Conservation (phyloP, 768 basidiomycete genomes). For the Trametes gibbosa region DNA sequence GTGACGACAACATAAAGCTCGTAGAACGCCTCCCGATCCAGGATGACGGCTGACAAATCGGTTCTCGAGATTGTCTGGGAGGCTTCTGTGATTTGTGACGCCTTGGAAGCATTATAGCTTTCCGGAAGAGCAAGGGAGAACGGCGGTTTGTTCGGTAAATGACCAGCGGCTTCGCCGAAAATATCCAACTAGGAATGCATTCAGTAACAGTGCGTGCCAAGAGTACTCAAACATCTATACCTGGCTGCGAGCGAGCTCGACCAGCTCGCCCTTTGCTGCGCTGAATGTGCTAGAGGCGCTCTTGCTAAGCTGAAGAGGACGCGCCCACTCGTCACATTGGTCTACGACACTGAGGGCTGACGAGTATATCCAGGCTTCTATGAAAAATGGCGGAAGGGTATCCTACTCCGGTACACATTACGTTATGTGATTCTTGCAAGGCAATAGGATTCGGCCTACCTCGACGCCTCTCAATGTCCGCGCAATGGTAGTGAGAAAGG, state of each 20-base stretch:
- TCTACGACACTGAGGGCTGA: slow-evolving; percentile 83
- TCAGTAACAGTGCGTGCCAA: neutral
- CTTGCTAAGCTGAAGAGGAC: slow-evolving; percentile 46
- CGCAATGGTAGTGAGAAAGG: slow-evolving; percentile 78
- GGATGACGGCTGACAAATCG: slow-evolving; percentile 59
- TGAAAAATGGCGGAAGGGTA: slow-evolving; percentile 64
- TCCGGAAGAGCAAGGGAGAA: slow-evolving; percentile 56
- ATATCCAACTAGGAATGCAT: slow-evolving; percentile 66
- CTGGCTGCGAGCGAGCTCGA: slow-evolving; percentile 87
- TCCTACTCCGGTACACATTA: slow-evolving; percentile 29
- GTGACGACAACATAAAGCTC: slow-evolving; percentile 72
- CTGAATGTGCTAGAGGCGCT: slow-evolving; percentile 50
- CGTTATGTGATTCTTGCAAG: neutral
- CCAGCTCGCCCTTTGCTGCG: slow-evolving; percentile 83
- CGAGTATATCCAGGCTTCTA: slow-evolving; percentile 93
- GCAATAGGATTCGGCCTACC: slow-evolving; percentile 41
- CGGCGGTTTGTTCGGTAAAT: slow-evolving; percentile 69
- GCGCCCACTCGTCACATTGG: slow-evolving; percentile 72
- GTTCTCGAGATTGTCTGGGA: slow-evolving; percentile 49
- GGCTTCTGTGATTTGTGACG: slow-evolving; percentile 23
- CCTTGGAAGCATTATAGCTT: slow-evolving; percentile 10
- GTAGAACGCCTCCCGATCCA: slow-evolving; percentile 62
- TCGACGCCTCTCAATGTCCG: slow-evolving; percentile 71
- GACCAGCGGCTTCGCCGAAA: slow-evolving; percentile 70
- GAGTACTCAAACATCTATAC: slow-evolving; percentile 38